phyloP scores from a whole-genome alignment of 176 grass and related monocot species.

The Phyllostachys edulis region DNA sequence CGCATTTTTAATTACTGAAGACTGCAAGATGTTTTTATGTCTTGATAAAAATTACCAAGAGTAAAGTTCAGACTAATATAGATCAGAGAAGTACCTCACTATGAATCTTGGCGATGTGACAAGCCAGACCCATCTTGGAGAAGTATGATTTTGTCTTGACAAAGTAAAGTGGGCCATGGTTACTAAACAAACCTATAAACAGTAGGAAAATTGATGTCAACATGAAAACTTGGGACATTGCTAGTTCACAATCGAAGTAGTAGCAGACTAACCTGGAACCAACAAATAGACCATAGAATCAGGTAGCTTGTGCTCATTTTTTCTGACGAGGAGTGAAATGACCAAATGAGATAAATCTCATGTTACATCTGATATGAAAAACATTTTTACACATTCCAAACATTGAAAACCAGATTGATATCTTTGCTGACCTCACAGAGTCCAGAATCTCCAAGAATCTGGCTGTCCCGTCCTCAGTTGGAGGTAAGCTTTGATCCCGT shows the following conservation, averaged over 20 bases:
- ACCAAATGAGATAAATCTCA: constrained; percentile 9
- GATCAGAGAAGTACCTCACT: constrained; percentile 62
- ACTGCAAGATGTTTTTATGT: constrained; percentile 35
- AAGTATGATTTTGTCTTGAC: constrained; percentile 90
- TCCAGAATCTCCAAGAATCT: constrained; percentile 75
- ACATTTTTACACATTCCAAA: not conserved
- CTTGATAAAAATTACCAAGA: not conserved
- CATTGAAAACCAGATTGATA: not conserved
- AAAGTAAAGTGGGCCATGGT: constrained; percentile 90
- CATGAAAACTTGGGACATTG: constrained; percentile 22
- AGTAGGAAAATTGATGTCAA: constrained; percentile 15
- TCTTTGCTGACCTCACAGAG: constrained; percentile 59
- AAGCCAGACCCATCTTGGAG: constrained; percentile 87
- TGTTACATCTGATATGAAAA: not conserved
- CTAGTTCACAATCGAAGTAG: not conserved
- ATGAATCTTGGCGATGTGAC: constrained; percentile 92
- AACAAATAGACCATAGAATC: constrained; percentile 89
- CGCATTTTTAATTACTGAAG: constrained; percentile 79
- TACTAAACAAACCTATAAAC: constrained; percentile 83
- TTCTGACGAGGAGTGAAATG: constrained; percentile 42
- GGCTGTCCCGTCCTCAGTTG: constrained; percentile 70
- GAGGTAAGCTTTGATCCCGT: constrained; percentile 48
- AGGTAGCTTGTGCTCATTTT: constrained; percentile 83
- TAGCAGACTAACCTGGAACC: constrained; percentile 61
- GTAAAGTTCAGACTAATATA: not conserved